These are phyloP conservation scores for Aspergillus puulaauensis DNA, from an alignment of 2,329 filamentous ascomycete species.

Conservation along the genomic window DNA sequence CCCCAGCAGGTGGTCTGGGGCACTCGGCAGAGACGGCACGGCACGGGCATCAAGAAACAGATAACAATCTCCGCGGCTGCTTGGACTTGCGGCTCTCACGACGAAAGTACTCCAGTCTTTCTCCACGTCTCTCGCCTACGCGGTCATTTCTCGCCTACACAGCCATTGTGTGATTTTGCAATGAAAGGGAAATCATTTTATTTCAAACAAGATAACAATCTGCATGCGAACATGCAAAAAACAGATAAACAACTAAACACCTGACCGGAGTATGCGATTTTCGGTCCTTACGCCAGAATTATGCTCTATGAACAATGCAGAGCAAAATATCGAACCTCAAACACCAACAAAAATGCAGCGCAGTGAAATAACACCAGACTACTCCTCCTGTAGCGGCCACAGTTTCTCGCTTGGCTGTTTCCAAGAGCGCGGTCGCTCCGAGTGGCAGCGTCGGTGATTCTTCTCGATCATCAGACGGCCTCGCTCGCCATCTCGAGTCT, in stretches of 20 bases:
- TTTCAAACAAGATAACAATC: background rate
- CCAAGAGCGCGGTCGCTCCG: conserved; percentile 39
- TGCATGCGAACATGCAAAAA: background rate
- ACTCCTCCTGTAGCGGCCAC: conserved; percentile 37
- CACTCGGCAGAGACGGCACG: no score
- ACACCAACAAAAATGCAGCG: background rate
- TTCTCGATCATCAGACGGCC: conserved; percentile 19
- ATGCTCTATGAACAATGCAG: conserved; percentile 2
- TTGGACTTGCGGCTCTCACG: no score
- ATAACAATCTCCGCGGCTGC: no score
- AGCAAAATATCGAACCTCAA: background rate
- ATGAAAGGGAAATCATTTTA: background rate
- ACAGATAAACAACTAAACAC: background rate
- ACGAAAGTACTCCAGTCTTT: no score
- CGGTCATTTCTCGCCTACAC: no score
- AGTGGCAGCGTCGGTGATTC: conserved; percentile 38
- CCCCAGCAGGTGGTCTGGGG: no score
- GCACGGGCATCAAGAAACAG: no score
- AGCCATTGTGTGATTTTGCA: no score
- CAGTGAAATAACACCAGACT: background rate
- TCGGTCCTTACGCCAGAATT: background rate
- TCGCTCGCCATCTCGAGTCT: background rate
- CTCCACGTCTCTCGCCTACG: no score
- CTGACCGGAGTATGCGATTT: background rate
- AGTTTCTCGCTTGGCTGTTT: conserved; percentile 34